phyloP scores from a whole-genome alignment of 495 filamentous ascomycete genomes.

The Annulohypoxylon bovei region DNA sequence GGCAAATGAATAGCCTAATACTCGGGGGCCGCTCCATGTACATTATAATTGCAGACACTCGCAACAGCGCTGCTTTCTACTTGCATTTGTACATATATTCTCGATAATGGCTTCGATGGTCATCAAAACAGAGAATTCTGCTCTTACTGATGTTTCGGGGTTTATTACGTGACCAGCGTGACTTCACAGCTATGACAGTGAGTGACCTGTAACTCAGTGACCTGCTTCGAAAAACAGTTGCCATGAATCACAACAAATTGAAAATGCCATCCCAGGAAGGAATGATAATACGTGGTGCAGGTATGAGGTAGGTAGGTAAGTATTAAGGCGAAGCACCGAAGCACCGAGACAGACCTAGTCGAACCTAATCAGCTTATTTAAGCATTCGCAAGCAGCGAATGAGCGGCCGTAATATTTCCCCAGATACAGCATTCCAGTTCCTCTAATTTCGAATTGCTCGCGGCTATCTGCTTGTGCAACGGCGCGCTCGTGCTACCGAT shows the following conservation, averaged over 20 bases:
- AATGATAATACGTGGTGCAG: not conserved
- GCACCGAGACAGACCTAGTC: not conserved
- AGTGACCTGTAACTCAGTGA: too few species aligned
- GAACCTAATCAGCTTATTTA: slow-evolving; percentile 1
- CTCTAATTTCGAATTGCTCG: not conserved
- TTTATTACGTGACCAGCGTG: too few species aligned
- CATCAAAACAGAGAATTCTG: not conserved
- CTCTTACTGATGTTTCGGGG: not conserved
- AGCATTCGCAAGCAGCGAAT: not conserved
- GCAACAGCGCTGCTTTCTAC: not conserved
- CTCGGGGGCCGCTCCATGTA: not conserved
- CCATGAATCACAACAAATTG: not conserved
- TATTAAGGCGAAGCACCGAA: slow-evolving; percentile 26
- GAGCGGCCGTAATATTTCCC: not conserved
- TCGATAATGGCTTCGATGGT: not conserved
- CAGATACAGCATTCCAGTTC: not conserved
- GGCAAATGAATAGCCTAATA: not conserved
- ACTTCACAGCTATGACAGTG: too few species aligned
- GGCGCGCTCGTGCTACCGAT: not conserved
- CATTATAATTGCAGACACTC: not conserved
- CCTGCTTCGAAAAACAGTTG: not conserved
- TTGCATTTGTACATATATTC: not conserved
- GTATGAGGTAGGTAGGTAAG: not conserved
- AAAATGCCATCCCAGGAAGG: not conserved
- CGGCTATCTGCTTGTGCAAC: not conserved